Evolutionary conservation across 1,139 yeast species (phyloP), one percentile per base, ranked within the genome.

Genomic region (Sugiyamaella grinbergsii): DNA sequence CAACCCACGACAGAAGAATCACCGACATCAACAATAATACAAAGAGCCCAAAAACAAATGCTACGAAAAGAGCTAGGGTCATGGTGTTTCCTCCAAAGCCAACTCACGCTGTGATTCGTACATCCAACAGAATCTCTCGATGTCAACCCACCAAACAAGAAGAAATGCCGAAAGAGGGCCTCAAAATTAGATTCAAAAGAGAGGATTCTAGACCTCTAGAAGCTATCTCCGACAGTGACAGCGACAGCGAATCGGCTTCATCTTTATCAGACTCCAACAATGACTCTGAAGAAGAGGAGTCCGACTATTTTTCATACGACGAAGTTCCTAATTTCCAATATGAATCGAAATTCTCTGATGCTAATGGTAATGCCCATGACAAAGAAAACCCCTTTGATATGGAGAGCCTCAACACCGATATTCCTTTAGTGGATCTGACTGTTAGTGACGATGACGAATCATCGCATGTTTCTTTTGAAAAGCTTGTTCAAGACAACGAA

Each of bases 271-370:
- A 47, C 34, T 22, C 29, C n/a, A n/a, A n/a, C n/a, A n/a, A n/a
- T 42, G 39, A 34, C 2, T 13, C 32, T 19, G 41, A 36, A 22
- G 23, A 18, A 23, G 50, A 34, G 22, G 50, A 48, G n/a, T 44
- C 48, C 15, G 55, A 43, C 16, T 43, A 43, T 15, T 42, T 42
- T n/a, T 34, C 41, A 7, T 59, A 59, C n/a, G 62, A 57, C 11
- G 62, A 56, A 29, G 49, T 54, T 34, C 62, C 61, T 18, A 50
- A 49, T 18, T 60, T 59, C 48, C 54, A 54, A 28, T 60, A 59
- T 49, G 61, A 58, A 40, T 53, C 59, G 5, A 58, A 56, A 34
- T 54, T 48, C 42, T 53, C 23, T 15, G 28, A 41, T 4, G 32
- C 32, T 6, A 13, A 13, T 7, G 15, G 15, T n/a, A 22, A 16